phyloP scores from a whole-genome alignment of 1,139 yeast species.

The Candida sp. region DNA sequence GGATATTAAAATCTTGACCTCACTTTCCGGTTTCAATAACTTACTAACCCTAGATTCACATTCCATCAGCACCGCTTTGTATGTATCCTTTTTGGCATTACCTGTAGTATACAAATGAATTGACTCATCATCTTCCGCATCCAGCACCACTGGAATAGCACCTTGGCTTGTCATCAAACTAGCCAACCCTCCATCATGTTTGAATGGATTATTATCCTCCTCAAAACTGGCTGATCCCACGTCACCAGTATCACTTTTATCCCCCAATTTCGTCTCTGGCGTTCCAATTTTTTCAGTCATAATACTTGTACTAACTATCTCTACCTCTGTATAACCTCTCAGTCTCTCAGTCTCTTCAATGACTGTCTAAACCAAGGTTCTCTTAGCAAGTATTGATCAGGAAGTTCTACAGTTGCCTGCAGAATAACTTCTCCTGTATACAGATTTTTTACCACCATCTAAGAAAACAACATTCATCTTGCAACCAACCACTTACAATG shows the following conservation, averaged over 20 bases:
- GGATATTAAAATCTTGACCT: constrained; percentile 51
- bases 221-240: constrained; percentile 14
- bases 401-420: not conserved
- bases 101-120: constrained; percentile 11
- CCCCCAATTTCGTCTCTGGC: not conserved
- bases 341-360: no score
- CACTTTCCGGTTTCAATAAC: constrained; percentile 26
- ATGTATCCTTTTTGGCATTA: constrained; percentile 11
- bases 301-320: not conserved
- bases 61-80: constrained; percentile 30
- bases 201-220: constrained; percentile 49
- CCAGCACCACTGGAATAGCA: constrained; percentile 1
- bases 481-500: not conserved
- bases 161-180: constrained; percentile 13
- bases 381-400: no score
- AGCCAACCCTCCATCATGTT: constrained; percentile 27
- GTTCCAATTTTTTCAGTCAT: not conserved
- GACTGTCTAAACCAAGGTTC: no score
- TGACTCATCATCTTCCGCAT: constrained; percentile 21
- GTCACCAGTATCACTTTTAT: not conserved
- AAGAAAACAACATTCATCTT: not conserved
- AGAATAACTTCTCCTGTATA: not conserved
- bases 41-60: constrained; percentile 37
- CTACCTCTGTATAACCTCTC: not conserved
- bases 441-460: not conserved